Evolutionary conservation across 257 asterid genomes (phyloP).

Genomic region (Penstemon davidsonii): DNA sequence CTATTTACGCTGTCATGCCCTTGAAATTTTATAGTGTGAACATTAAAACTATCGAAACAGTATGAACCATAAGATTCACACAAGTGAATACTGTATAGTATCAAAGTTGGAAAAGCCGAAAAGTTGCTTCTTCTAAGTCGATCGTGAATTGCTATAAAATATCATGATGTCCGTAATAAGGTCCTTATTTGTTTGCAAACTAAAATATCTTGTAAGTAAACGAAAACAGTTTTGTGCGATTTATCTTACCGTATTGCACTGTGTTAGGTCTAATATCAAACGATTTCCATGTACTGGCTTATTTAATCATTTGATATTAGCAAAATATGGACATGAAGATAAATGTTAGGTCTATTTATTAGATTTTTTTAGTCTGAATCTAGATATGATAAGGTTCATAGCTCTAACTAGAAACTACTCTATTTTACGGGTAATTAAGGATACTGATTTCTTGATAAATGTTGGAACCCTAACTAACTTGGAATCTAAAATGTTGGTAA

Average conservation of each 20-base stretch:
- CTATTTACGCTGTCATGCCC: neutral
- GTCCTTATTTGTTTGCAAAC: neutral
- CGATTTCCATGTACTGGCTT: too few species aligned
- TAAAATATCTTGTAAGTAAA: neutral
- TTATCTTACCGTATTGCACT: too few species aligned
- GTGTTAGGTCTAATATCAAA: too few species aligned
- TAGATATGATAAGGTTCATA: neutral
- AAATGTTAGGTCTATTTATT: neutral
- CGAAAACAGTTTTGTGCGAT: neutral
- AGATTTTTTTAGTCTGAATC: neutral
- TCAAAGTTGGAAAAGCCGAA: neutral
- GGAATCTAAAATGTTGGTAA: neutral
- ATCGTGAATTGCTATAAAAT: neutral
- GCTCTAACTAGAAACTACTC: constrained; percentile 11
- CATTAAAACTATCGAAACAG: neutral
- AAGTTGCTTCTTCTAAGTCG: neutral
- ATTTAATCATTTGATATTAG: neutral
- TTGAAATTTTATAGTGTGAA: neutral
- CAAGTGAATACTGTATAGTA: neutral
- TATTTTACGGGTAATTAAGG: neutral
- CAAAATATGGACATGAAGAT: constrained; percentile 5
- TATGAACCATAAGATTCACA: neutral
- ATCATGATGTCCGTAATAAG: neutral
- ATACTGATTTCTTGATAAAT: neutral
- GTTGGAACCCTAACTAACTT: constrained; percentile 5